A percentile compares a stretch with the other conserved stretches of the same genome.
These are phyloP conservation scores for Daldinia caldariorum DNA, from an alignment of 495 filamentous ascomycete genomes.

Conservation along the genomic window DNA sequence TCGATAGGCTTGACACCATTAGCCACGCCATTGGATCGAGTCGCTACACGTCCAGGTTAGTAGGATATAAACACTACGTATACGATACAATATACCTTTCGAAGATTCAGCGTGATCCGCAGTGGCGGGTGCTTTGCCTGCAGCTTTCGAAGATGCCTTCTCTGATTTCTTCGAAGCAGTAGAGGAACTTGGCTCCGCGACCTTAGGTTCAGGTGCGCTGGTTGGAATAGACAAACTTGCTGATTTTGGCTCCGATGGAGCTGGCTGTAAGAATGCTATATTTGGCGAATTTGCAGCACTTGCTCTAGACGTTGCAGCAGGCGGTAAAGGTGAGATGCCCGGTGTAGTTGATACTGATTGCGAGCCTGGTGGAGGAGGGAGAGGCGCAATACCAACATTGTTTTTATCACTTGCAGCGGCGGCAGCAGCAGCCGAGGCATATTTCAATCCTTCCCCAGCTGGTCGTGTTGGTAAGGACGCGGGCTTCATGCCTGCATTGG, in stretches of 20 bases:
- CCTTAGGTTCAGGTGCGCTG: conserved; percentile 36
- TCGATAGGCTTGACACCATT: conserved; percentile 60
- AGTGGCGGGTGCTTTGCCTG: conserved; percentile 55
- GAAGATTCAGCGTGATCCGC: conserved; percentile 50
- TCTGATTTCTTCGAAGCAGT: conserved; percentile 50
- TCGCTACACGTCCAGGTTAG: conserved; percentile 46
- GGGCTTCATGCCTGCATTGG: conserved; percentile 78
- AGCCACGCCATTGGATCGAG: conserved; percentile 64
- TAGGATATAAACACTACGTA: conserved; percentile 19
- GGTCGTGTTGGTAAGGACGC: conserved; percentile 85
- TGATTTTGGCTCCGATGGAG: conserved; percentile 46
- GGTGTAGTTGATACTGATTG: conserved; percentile 47
- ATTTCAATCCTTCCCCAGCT: conserved; percentile 91
- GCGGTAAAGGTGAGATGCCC: conserved; percentile 62
- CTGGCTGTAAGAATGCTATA: conserved; percentile 53
- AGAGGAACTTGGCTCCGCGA: conserved; percentile 27
- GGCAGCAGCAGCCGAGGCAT: conserved; percentile 94
- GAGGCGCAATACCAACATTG: conserved; percentile 90
- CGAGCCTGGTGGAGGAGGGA: conserved; percentile 85
- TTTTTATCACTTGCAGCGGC: conserved; percentile 95
- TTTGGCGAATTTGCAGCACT: conserved; percentile 59
- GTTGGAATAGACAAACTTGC: conserved; percentile 47
- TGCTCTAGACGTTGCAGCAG: conserved; percentile 51
- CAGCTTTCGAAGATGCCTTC: conserved; percentile 52
- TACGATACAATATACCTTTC: conserved; percentile 48